Conservation (phyloP, 2,329 filamentous ascomycete genomes). For the Pseudocercospora macadamiae region DNA sequence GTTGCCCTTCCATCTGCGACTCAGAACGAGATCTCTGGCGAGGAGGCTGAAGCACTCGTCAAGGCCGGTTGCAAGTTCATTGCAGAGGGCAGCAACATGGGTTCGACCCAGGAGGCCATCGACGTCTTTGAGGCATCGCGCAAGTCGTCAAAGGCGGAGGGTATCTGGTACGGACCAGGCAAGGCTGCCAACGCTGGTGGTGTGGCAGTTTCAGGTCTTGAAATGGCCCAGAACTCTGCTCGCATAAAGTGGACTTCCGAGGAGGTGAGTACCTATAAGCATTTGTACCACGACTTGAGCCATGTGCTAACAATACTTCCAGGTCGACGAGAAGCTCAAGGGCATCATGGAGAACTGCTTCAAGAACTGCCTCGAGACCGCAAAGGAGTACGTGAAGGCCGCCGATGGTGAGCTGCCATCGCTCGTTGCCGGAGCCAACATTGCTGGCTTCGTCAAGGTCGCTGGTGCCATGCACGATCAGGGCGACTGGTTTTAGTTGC, state of each 20-base stretch:
- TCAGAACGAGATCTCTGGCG: conserved; percentile 94
- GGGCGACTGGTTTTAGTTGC: conserved; percentile 99
- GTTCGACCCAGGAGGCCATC: conserved; percentile 93
- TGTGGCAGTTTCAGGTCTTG: conserved; percentile 93
- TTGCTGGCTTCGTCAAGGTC: conserved; percentile 97
- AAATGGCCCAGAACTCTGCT: conserved; percentile 98
- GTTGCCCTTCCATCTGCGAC: conserved; percentile 91
- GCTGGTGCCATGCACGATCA: conserved; percentile 92
- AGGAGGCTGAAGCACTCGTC: conserved; percentile 84
- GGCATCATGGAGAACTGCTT: conserved; percentile 95
- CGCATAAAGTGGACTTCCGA: conserved; percentile 80
- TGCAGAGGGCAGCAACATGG: conserved; percentile 98
- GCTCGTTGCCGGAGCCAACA: conserved; percentile 91
- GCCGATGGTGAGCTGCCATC: conserved; percentile 84
- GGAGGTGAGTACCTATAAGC: conserved; percentile 9
- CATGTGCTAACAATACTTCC: background rate
- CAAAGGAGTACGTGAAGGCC: conserved; percentile 81
- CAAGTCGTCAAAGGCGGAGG: conserved; percentile 66
- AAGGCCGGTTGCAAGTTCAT: conserved; percentile 78
- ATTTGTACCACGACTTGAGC: background rate
- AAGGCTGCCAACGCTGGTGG: conserved; percentile 98
- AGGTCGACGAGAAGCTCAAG: conserved; percentile 78
- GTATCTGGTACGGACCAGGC: conserved; percentile 91
- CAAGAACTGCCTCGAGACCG: conserved; percentile 83
- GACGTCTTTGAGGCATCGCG: conserved; percentile 84